Percentiles rank a stretch among this genome's conserved stretches.
Conservation (phyloP, 78 protist species). For the Dictyostelium discoideum region DNA sequence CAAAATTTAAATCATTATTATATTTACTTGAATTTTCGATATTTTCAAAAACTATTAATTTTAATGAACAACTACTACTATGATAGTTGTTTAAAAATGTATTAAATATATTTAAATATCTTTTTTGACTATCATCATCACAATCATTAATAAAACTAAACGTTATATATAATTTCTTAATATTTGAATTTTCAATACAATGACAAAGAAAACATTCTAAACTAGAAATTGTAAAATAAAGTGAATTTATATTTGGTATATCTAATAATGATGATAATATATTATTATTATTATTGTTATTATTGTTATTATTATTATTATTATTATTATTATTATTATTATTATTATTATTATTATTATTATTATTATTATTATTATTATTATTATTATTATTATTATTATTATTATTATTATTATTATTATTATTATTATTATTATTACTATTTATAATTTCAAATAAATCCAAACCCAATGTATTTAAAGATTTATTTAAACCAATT, state of each 20-base stretch:
- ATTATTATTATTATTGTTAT: neutral
- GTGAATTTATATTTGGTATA: neutral
- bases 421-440: no score
- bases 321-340: neutral
- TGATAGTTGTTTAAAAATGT: neutral
- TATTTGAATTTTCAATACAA: neutral
- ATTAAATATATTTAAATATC: neutral
- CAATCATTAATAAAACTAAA: neutral
- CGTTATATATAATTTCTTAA: neutral
- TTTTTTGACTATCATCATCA: neutral
- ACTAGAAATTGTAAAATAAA: neutral
- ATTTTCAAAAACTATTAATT: neutral
- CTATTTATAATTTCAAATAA: neutral
- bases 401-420: no score
- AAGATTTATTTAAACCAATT: neutral
- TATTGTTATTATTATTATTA: neutral
- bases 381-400: no score
- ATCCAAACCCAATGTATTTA: neutral
- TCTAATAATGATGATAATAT: neutral
- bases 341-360: neutral
- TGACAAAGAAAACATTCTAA: neutral
- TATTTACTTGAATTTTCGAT: neutral
- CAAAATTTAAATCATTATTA: neutral
- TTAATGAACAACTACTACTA: neutral
- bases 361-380: neutral